Percentiles rank a stretch among this genome's conserved stretches.
Conservation (phyloP, 441 rosid genomes). For the Gossypium davidsonii region DNA sequence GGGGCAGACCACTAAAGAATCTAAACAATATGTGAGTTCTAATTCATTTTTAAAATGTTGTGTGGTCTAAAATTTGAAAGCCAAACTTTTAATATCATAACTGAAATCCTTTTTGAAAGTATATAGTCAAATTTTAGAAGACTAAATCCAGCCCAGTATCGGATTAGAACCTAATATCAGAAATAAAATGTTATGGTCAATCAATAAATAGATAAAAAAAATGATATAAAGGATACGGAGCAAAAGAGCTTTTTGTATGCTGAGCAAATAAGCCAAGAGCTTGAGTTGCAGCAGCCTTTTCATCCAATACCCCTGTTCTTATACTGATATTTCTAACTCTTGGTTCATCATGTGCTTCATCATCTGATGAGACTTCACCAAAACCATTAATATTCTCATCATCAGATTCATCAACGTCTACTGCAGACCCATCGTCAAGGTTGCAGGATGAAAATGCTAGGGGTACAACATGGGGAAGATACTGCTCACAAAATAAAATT, state of each 20-base stretch:
- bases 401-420: slow-evolving; percentile 85
- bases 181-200: slow-evolving; percentile 7
- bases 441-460: slow-evolving; percentile 88
- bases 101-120: not conserved
- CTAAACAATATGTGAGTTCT: not conserved
- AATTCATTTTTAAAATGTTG: not conserved
- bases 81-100: not conserved
- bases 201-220: slow-evolving; percentile 7
- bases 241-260: slow-evolving; percentile 71
- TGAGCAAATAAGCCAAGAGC: slow-evolving; percentile 95
- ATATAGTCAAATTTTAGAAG: not conserved
- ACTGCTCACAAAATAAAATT: slow-evolving; percentile 46
- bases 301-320: slow-evolving; percentile 96
- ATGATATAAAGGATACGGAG: slow-evolving; percentile 64
- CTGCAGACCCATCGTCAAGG: slow-evolving; percentile 98
- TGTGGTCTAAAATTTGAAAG: not conserved
- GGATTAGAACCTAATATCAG: not conserved
- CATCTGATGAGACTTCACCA: slow-evolving; percentile 96
- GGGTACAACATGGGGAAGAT: slow-evolving; percentile 87
- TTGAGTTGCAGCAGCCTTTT: slow-evolving; percentile 99
- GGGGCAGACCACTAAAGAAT: not conserved
- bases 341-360: slow-evolving; percentile 96
- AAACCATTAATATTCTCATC: slow-evolving; percentile 79
- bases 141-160: not conserved
- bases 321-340: slow-evolving; percentile 91